A percentile compares a stretch with the other conserved stretches of the same genome.
Conservation (phyloP, 164 flowering plant genomes). For the Buxus sempervirens region DNA sequence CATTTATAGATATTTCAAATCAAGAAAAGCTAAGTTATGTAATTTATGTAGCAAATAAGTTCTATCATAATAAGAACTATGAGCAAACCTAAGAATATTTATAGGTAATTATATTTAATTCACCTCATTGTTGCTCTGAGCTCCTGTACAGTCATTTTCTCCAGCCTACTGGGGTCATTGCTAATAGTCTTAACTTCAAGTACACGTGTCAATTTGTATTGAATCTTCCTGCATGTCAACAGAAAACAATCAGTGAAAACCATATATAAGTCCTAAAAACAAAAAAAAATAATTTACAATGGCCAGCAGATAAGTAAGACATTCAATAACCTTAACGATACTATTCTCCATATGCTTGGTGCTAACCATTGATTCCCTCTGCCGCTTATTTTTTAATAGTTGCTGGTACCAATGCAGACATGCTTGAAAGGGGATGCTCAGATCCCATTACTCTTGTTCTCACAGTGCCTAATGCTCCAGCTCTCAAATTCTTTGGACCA, state of each 20-base stretch:
- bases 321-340: too few species aligned
- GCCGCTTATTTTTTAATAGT: slow-evolving; percentile 16
- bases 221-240: slow-evolving; percentile 26
- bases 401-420: not conserved
- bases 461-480: slow-evolving; percentile 7
- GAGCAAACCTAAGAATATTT: too few species aligned
- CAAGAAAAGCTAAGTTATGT: slow-evolving; percentile 82
- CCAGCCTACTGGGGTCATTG: slow-evolving; percentile 39
- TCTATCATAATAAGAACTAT: slow-evolving; percentile 46
- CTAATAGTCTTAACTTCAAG: slow-evolving; percentile 28
- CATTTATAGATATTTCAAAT: slow-evolving; percentile 79
- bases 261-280: not conserved
- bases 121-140: too few species aligned
- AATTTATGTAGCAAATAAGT: slow-evolving; percentile 81
- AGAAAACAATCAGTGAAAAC: not conserved
- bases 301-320: too few species aligned
- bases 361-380: slow-evolving; percentile 7
- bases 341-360: slow-evolving; percentile 8
- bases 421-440: too few species aligned
- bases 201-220: not conserved
- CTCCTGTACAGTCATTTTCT: too few species aligned
- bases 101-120: too few species aligned
- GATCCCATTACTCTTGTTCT: slow-evolving; percentile 21
- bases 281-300: too few species aligned
- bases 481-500: slow-evolving; percentile 14